Evolutionary conservation across 2,329 filamentous ascomycete species (phyloP), one percentile per base, ranked within the genome.

Genomic region (Aphanocladium album): DNA sequence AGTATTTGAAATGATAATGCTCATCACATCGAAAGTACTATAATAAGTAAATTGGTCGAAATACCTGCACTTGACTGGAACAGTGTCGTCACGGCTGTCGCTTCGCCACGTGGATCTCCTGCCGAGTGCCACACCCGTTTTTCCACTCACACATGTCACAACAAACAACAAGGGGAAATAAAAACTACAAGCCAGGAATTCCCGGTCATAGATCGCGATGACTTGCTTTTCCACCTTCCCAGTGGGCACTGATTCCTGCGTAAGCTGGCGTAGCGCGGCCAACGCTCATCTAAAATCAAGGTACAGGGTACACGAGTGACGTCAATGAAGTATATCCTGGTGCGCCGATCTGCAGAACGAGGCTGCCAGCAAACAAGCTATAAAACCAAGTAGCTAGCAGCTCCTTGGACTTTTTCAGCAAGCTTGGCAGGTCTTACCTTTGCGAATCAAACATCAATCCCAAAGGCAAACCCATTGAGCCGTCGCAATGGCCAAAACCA

Each of bases 281-380:
- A 23, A 37, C 21, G 11, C 45, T 21, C 17, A 23, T 57, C 33
- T 25, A 3, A 59, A 59, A 59, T 59, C 57, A 59, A 59, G 57
- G 57, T 53, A 37, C 39, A n/a, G 39, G 57, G 46, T 52, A 51
- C 25, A 3, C 5, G 19, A 4, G 49, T 59, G 57, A 59, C 57
- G 57, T 59, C 57, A 59, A 59, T 35, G 49, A 59, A 53, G 37
- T 47, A 25, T 49, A 16, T 5, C 21, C n/a, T n/a, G n/a, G n/a
- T n/a, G 16, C 19, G 57, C 27, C 57, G 30, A 60, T 53, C 49
- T 37, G n/a, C 19, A 37, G 23, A 2, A n/a, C 23, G 25, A 46
- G 21, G 35, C 19, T 46, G 49, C 37, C 25, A 14, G 21, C 7
- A n/a, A 27, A n/a, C 39, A 39, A 27, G 19, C 21, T 60, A 60